phyloP scores from a whole-genome alignment of 169 alveolate genomes.

The Amoebophrya sp. region DNA sequence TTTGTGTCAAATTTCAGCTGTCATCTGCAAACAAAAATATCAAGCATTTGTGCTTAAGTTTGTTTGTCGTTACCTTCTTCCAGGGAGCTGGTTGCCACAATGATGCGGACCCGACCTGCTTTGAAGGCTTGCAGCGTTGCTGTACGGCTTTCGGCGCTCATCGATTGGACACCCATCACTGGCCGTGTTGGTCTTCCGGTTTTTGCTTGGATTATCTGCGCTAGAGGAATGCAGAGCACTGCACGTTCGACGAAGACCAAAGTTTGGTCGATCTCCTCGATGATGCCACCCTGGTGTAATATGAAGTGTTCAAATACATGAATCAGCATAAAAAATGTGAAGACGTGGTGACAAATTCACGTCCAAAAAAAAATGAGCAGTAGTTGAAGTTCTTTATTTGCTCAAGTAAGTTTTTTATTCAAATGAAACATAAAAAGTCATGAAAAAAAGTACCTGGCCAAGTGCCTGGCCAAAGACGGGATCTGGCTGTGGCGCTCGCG shows the following conservation, averaged over 20 bases:
- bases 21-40: background rate
- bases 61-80: constrained; percentile 29
- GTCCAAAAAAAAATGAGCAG: no score
- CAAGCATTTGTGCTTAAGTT: background rate
- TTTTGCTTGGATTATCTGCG: constrained; percentile 30
- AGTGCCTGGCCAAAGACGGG: background rate
- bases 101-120: background rate
- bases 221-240: constrained; percentile 34
- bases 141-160: constrained; percentile 22
- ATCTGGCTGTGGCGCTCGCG: no score
- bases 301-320: no score
- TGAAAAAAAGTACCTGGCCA: no score
- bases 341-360: no score
- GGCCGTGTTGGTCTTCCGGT: background rate
- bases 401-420: no score
- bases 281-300: no score
- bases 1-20: background rate
- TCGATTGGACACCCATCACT: constrained; percentile 40
- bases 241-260: constrained; percentile 44
- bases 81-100: constrained; percentile 39
- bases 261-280: constrained; percentile 15
- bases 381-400: no score
- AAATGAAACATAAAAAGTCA: no score
- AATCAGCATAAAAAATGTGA: no score
- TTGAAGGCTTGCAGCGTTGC: constrained; percentile 30